Base-by-base conservation (phyloP, 345 rosid species). In the Acer yangbiense region DNA sequence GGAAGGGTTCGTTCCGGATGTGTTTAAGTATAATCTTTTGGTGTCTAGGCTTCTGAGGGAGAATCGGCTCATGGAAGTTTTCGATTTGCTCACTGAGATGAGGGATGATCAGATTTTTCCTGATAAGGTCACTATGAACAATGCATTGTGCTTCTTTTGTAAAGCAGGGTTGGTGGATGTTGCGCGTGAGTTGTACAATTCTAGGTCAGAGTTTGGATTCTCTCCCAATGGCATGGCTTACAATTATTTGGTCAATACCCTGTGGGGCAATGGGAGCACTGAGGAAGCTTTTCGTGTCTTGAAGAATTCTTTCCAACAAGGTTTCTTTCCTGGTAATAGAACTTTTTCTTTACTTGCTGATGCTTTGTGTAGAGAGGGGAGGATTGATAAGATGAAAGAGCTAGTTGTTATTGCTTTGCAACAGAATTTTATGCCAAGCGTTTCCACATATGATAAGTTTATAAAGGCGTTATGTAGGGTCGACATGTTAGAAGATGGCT, bases 111-210 rank as follows among this genome's bases (percentile, higher is more conserved):
- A 81, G 48, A 79, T 94, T 78, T 78, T 75, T 10, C 93, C 97
- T 68, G 88, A 91, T 75, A 79, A 70, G 82, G 70, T 78, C 54
- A 92, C 97, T 1, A 85, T 92, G 87, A 87, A 87, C 77, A 88
- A 90, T 63, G 85, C 89, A 41, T 82, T 96, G 48, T 90, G 97
- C 80, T 96, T 90, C 86, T 88, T 94, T 78, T 91, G 97, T 78
- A 96, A 96, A 80, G 91, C 89, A 5, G 97, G 99, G 60, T 88
- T 89, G 89, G 91, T 90, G 67, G 90, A 90, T 68, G 25, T 23
- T 23, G 25, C 25, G 25, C 25, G 25, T 23, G 25, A 23, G 25
- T 23, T 23, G 25, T 23, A 23, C 25, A 23, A 23, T 23, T 23
- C 25, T 23, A 23, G 0, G 25, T 23, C 25, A 1, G 25, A 23